Conservation (phyloP, 2,329 filamentous ascomycete species). For the Aureobasidium sp. region DNA sequence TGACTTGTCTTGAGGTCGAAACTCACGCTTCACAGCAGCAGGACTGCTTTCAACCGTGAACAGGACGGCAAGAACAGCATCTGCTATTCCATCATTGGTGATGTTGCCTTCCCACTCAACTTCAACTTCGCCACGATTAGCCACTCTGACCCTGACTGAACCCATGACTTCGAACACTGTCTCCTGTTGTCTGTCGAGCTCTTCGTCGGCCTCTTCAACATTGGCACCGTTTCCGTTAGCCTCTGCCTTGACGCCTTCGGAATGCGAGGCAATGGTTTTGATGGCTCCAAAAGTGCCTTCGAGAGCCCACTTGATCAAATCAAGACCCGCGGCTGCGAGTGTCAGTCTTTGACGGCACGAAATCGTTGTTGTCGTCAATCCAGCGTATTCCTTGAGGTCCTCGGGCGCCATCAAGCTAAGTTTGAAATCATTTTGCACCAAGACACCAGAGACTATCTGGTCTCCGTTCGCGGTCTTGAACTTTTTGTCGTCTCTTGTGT, state of each 20-base stretch:
- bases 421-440: conserved; percentile 97
- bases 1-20: too few relatives aligned
- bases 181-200: conserved; percentile 36
- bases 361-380: conserved; percentile 92
- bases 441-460: conserved; percentile 73
- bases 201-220: conserved; percentile 25
- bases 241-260: conserved; percentile 28
- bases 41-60: conserved; percentile 90
- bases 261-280: conserved; percentile 31
- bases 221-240: conserved; percentile 33
- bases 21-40: conserved; percentile 82
- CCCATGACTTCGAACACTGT: conserved; percentile 71
- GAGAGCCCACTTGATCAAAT: conserved; percentile 87
- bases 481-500: conserved; percentile 22
- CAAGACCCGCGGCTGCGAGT: conserved; percentile 79
- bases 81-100: conserved; percentile 96
- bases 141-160: conserved; percentile 62
- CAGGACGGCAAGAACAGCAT: conserved; percentile 88
- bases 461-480: conserved; percentile 42
- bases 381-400: conserved; percentile 90
- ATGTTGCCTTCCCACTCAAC: conserved; percentile 97
- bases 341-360: conserved; percentile 86
- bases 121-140: conserved; percentile 64
- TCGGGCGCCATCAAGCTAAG: conserved; percentile 95
- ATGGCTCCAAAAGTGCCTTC: conserved; percentile 90